Conservation (phyloP, 2,329 filamentous ascomycete species). For the Fusarium keratoplasticum region DNA sequence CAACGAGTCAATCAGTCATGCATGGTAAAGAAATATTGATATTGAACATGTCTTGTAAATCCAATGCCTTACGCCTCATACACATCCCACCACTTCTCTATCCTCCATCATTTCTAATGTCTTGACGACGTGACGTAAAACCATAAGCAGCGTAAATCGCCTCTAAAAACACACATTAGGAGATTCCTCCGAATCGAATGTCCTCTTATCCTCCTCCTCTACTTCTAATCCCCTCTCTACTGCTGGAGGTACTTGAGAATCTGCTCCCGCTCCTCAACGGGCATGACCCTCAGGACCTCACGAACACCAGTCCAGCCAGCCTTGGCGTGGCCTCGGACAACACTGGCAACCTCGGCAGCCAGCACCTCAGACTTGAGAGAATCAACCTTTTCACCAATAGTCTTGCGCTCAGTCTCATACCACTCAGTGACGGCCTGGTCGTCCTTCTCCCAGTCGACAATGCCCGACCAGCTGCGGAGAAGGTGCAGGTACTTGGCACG, state of each 20-base stretch:
- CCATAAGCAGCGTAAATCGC: conserved; percentile 33
- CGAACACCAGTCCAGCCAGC: conserved; percentile 87
- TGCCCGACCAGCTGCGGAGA: conserved; percentile 84
- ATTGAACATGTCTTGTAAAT: conserved; percentile 34
- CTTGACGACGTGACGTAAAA: conserved; percentile 35
- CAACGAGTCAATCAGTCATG: not conserved
- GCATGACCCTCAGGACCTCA: conserved; percentile 86
- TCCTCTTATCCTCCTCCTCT: not conserved
- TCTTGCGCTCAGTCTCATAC: conserved; percentile 95
- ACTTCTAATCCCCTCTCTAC: conserved; percentile 44
- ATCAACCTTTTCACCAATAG: conserved; percentile 86
- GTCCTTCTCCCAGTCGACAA: conserved; percentile 80
- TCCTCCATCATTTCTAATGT: conserved; percentile 39
- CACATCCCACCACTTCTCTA: conserved; percentile 37
- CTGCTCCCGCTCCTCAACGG: conserved; percentile 88
- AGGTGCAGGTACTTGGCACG: conserved; percentile 78
- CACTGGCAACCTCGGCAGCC: conserved; percentile 57
- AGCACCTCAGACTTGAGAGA: conserved; percentile 80
- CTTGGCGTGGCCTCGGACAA: conserved; percentile 64
- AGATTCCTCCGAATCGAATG: conserved; percentile 18
- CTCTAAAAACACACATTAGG: conserved; percentile 30
- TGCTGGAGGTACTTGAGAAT: conserved; percentile 72
- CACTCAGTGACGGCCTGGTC: conserved; percentile 89
- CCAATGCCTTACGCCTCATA: conserved; percentile 42
- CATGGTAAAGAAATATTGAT: conserved; percentile 22